Conservation (phyloP, 2,329 filamentous ascomycete species). For the Trichoderma sp. region DNA sequence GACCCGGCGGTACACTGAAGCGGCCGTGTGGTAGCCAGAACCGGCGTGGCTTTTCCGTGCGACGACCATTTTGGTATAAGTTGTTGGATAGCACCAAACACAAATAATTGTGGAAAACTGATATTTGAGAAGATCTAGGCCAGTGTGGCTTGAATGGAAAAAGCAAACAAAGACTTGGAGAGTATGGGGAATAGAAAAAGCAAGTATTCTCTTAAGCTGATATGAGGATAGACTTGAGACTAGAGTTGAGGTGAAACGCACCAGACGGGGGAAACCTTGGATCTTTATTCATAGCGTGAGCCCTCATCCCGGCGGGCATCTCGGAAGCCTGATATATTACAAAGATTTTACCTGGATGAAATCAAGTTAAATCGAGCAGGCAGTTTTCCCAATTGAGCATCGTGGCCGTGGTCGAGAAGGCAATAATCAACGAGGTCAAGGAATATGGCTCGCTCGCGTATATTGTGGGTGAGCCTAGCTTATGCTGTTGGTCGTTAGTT, state of each 20-base stretch:
- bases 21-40: not conserved
- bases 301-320: not conserved
- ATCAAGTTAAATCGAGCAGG: not conserved
- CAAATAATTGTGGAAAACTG: not conserved
- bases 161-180: not conserved
- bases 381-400: not conserved
- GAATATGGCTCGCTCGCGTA: not conserved
- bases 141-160: not conserved
- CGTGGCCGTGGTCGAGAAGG: not conserved
- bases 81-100: not conserved
- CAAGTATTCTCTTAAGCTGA: not conserved
- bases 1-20: not conserved
- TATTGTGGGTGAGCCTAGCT: not conserved
- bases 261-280: not conserved
- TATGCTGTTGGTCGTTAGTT: not conserved
- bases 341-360: not conserved
- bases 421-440: not conserved
- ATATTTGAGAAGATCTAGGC: not conserved
- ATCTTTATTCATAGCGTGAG: not conserved
- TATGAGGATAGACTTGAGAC: not conserved
- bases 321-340: not conserved
- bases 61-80: slow-evolving; percentile 10
- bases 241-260: not conserved
- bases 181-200: not conserved
- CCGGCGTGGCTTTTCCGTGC: not conserved